Conservation (phyloP, 176 grass and related monocot species). For the Carex littledalei region DNA sequence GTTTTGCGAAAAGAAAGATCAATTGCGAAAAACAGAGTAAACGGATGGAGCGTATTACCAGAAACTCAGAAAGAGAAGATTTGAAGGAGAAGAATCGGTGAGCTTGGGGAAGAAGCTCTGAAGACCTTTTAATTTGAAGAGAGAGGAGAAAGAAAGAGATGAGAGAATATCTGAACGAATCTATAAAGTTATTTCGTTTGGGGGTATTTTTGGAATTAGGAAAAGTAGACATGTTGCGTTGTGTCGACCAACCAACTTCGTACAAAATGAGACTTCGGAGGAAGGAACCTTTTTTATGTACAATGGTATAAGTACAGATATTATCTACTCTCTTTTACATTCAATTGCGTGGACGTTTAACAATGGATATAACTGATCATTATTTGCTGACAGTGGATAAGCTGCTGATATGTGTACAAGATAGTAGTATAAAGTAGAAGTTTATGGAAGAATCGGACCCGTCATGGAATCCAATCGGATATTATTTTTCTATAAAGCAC, state of each 20-base stretch:
- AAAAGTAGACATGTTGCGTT: neutral
- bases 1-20: neutral
- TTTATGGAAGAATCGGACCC: neutral
- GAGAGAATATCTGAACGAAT: neutral
- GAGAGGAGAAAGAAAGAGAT: neutral
- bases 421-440: neutral
- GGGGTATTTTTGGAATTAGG: conserved; percentile 28
- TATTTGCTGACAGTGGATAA: neutral
- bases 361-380: neutral
- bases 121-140: neutral
- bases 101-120: conserved; percentile 13
- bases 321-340: neutral
- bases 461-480: neutral
- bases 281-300: neutral
- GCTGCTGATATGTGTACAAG: neutral
- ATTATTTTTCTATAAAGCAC: neutral
- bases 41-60: neutral
- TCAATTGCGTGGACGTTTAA: neutral
- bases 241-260: neutral
- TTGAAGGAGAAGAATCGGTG: neutral
- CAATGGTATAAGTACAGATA: no score
- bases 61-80: conserved; percentile 1
- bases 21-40: neutral
- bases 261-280: neutral
- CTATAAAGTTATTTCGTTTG: neutral